Percentiles rank a stretch among this genome's conserved stretches.
Evolutionary conservation across 1,139 yeast species (phyloP).

Genomic region (Blastobotrys petasosporus): DNA sequence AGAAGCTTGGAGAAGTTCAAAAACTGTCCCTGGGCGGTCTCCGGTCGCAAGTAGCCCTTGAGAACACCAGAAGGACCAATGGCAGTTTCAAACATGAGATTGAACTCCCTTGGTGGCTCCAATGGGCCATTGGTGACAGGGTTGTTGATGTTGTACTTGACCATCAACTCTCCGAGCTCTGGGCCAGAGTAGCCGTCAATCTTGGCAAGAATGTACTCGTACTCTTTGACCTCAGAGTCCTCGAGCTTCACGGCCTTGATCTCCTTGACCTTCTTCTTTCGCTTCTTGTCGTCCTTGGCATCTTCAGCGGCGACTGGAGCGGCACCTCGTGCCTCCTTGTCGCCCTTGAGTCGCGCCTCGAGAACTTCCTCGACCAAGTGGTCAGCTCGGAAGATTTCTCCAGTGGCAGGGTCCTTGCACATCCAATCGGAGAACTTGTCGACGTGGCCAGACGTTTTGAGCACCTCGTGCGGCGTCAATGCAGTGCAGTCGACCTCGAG

Average conservation of each 20-base stretch:
- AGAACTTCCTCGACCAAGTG: slow-evolving; percentile 96
- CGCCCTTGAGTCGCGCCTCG: slow-evolving; percentile 93
- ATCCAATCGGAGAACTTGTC: slow-evolving; percentile 99
- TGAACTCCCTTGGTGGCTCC: slow-evolving; percentile 91
- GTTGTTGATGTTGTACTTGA: slow-evolving; percentile 73
- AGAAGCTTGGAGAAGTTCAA: slow-evolving; percentile 88
- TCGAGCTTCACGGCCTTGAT: slow-evolving; percentile 83
- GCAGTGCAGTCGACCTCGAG: slow-evolving; percentile 96
- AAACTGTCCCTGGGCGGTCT: slow-evolving; percentile 99
- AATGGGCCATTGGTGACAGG: slow-evolving; percentile 84
- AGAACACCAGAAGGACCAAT: slow-evolving; percentile 97
- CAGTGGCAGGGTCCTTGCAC: slow-evolving; percentile 93
- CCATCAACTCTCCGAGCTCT: slow-evolving; percentile 82
- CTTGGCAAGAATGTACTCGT: slow-evolving; percentile 75
- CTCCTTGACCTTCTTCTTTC: slow-evolving; percentile 96
- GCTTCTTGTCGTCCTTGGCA: slow-evolving; percentile 68
- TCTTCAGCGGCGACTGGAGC: slow-evolving; percentile 48
- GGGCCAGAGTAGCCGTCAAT: slow-evolving; percentile 95
- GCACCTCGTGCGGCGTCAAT: slow-evolving; percentile 95
- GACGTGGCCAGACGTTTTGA: slow-evolving; percentile 98
- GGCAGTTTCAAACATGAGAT: slow-evolving; percentile 98
- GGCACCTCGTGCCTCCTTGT: slow-evolving; percentile 88
- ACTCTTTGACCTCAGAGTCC: slow-evolving; percentile 70
- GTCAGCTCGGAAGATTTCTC: slow-evolving; percentile 98
- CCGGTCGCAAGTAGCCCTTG: slow-evolving; percentile 95